Evolutionary conservation across 805 yeast genomes (phyloP).

Genomic region (Saturnispora sanitii): DNA sequence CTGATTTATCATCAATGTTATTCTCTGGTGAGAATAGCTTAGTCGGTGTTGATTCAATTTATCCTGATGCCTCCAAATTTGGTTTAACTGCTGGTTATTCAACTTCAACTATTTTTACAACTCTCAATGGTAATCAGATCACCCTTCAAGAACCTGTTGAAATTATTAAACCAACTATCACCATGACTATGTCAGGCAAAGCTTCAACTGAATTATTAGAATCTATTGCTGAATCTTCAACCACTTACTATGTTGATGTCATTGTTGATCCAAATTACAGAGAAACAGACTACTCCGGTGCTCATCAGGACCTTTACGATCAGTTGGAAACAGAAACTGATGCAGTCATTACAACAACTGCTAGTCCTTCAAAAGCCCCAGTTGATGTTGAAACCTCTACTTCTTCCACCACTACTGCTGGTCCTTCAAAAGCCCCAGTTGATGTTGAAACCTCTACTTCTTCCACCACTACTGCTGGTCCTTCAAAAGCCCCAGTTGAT

Average conservation of each 20-base stretch:
- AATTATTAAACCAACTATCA: slow-evolving; percentile 1
- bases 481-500: background rate
- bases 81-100: background rate
- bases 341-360: background rate
- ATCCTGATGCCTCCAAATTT: background rate
- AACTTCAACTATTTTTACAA: background rate
- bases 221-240: background rate
- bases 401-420: background rate
- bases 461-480: background rate
- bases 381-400: background rate
- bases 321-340: background rate
- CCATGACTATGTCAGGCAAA: background rate
- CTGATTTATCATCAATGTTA: background rate
- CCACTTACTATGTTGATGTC: background rate
- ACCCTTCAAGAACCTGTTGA: background rate
- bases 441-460: background rate
- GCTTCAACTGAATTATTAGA: background rate
- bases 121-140: background rate
- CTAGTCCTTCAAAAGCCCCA: background rate
- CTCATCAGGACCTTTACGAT: too few relatives aligned
- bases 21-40: background rate
- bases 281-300: background rate
- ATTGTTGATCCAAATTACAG: background rate
- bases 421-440: background rate
- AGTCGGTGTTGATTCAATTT: background rate